These are phyloP conservation scores for Lavandula angustifolia DNA, from an alignment of 257 asterid genomes.

Conservation along the genomic window DNA sequence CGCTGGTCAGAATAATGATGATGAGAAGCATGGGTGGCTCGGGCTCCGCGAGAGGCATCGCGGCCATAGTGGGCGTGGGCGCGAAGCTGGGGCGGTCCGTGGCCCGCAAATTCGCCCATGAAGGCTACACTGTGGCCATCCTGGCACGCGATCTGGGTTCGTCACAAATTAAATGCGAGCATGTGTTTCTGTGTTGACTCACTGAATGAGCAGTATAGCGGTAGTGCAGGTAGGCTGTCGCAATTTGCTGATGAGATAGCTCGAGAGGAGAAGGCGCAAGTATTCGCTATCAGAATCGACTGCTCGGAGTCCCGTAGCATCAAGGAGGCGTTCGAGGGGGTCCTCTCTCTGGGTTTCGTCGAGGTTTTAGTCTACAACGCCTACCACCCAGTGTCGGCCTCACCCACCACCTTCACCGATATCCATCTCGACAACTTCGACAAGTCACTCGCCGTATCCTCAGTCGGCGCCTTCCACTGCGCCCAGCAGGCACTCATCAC, in stretches of 20 bases:
- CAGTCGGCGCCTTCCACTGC: conserved; percentile 89
- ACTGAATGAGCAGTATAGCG: too few relatives aligned
- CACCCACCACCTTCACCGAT: conserved; percentile 43
- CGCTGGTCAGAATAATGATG: neutral
- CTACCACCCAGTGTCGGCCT: conserved; percentile 49
- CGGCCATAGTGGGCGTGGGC: conserved; percentile 89
- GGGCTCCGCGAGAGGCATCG: conserved; percentile 65
- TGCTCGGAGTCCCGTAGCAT: conserved; percentile 80
- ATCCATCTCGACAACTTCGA: conserved; percentile 56
- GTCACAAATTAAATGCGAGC: conserved; percentile 1
- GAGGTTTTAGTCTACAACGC: conserved; percentile 86
- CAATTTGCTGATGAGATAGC: conserved; percentile 85
- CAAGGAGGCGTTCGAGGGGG: conserved; percentile 79
- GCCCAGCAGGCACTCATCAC: conserved; percentile 46
- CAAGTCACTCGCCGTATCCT: conserved; percentile 65
- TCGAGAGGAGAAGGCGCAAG: conserved; percentile 75
- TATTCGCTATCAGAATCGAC: conserved; percentile 82
- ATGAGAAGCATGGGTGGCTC: conserved; percentile 53
- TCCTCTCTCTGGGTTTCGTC: conserved; percentile 75
- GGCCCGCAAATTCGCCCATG: conserved; percentile 87
- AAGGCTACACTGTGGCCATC: conserved; percentile 90
- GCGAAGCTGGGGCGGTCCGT: conserved; percentile 80
- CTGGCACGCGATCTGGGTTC: conserved; percentile 77
- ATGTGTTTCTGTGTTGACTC: too few relatives aligned
- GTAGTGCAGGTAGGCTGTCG: conserved; percentile 66